Percentiles rank a stretch among this genome's conserved stretches.
phyloP scores from a whole-genome alignment of 371 early-diverging fungal species.

The Mortierella sp. region DNA sequence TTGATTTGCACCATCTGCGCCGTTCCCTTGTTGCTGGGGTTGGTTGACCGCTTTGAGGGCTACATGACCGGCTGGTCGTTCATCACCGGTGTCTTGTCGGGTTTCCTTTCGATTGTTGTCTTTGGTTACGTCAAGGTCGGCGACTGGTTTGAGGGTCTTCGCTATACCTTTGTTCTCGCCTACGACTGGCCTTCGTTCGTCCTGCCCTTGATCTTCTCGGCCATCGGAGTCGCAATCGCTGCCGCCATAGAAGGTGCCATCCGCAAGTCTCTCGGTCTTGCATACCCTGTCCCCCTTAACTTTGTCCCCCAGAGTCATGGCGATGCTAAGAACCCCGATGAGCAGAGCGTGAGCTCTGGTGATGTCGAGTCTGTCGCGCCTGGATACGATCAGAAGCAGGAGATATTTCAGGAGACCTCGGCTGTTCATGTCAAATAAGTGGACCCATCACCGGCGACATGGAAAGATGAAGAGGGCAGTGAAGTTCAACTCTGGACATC shows the following conservation, averaged over 20 bases:
- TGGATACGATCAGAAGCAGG: constrained; percentile 20
- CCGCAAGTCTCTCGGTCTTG: constrained; percentile 52
- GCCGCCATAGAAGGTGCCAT: constrained; percentile 51
- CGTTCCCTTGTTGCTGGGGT: constrained; percentile 67
- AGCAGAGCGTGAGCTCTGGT: constrained; percentile 17
- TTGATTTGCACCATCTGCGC: constrained; percentile 64
- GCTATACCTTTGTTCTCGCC: constrained; percentile 54
- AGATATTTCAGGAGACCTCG: constrained; percentile 17
- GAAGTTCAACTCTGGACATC: constrained; percentile 8
- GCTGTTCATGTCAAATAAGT: constrained; percentile 17
- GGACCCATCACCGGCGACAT: neutral
- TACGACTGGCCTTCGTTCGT: constrained; percentile 66
- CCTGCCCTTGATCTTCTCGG: constrained; percentile 59
- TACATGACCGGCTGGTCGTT: constrained; percentile 57
- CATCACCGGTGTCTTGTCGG: constrained; percentile 62
- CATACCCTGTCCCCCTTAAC: constrained; percentile 49
- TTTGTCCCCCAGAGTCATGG: constrained; percentile 28
- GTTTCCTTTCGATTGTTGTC: constrained; percentile 62
- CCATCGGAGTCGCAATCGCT: constrained; percentile 59
- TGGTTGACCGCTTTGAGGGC: constrained; percentile 58
- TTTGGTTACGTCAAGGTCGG: constrained; percentile 60
- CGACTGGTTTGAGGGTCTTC: constrained; percentile 57
- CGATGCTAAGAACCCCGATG: constrained; percentile 2
- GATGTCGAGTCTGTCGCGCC: constrained; percentile 25
- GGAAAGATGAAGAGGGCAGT: constrained; percentile 14